Evolutionary conservation across 768 basidiomycete genomes (phyloP), one percentile per base, ranked within the genome.

Genomic region (Mycena venus): DNA sequence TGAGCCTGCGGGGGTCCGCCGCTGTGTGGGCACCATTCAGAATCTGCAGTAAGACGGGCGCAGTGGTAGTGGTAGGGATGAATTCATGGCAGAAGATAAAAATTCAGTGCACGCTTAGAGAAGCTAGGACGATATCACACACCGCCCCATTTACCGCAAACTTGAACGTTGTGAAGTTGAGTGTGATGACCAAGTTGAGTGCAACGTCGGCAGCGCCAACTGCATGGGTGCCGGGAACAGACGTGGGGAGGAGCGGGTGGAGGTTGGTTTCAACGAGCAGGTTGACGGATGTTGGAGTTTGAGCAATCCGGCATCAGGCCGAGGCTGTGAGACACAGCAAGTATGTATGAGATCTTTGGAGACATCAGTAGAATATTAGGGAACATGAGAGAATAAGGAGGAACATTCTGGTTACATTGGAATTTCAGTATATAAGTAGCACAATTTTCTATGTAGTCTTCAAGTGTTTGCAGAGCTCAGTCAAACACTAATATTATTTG

Each of bases 251-350:
- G 21, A 72, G 70, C 19, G 74, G 74, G 42, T 87, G 88, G 0
- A 91, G 84, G 44, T 80, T 75, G 12, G 79, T 78, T 71, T 90
- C 89, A 3, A 79, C 31, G 42, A 90, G 82, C 0, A 81, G 74
- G n/a, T 82, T 81, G 17, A 63, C 44, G 10, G 51, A 73, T n/a
- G n/a, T n/a, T n/a, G n/a, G n/a, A n/a, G n/a, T n/a, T n/a, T n/a
- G n/a, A n/a, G n/a, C n/a, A n/a, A n/a, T n/a, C n/a, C n/a, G n/a
- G n/a, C n/a, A n/a, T n/a, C n/a, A n/a, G n/a, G n/a, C n/a, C n/a
- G n/a, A n/a, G n/a, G n/a, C n/a, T n/a, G n/a, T n/a, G n/a, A n/a
- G n/a, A n/a, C n/a, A n/a, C n/a, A n/a, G n/a, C n/a, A n/a, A n/a
- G n/a, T n/a, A n/a, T n/a, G n/a, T n/a, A n/a, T n/a, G n/a, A n/a